phyloP scores from a whole-genome alignment of 2,329 filamentous ascomycete species.

The Nemania sp. region DNA sequence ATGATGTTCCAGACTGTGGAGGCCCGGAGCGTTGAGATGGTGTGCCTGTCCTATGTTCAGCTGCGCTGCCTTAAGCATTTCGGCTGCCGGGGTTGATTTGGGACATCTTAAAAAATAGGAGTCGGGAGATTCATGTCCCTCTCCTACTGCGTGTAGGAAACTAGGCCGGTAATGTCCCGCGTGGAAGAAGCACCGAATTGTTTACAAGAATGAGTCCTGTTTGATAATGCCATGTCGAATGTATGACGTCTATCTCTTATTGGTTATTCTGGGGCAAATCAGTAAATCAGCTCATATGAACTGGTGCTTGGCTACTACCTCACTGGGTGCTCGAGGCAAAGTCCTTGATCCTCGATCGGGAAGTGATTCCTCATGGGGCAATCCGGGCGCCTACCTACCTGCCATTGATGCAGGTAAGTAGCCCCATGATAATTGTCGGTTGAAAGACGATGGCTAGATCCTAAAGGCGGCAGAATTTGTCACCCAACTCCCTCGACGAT shows the following conservation, averaged over 20 bases:
- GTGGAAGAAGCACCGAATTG: not conserved
- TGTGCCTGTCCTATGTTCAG: not conserved
- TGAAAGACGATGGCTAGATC: not conserved
- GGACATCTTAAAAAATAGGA: constrained; percentile 4
- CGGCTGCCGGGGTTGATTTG: not conserved
- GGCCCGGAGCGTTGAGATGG: too few species aligned
- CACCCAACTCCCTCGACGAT: not conserved
- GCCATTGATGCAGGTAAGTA: not conserved
- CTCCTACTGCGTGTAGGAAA: not conserved
- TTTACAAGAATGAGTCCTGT: not conserved
- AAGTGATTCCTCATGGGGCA: not conserved
- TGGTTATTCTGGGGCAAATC: constrained; percentile 8
- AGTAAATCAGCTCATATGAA: not conserved
- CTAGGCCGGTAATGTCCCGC: not conserved
- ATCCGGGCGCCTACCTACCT: not conserved
- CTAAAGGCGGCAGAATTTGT: not conserved
- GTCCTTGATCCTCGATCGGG: constrained; percentile 18
- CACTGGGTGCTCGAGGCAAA: not conserved
- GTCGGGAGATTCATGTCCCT: not conserved
- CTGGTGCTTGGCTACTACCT: constrained; percentile 4
- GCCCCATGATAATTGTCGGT: not conserved
- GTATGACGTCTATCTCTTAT: constrained; percentile 2
- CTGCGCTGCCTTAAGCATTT: not conserved
- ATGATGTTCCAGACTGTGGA: not conserved
- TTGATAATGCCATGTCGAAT: constrained; percentile 9